Conservation (phyloP, 176 grass and related monocot species). For the Raddia guianensis region DNA sequence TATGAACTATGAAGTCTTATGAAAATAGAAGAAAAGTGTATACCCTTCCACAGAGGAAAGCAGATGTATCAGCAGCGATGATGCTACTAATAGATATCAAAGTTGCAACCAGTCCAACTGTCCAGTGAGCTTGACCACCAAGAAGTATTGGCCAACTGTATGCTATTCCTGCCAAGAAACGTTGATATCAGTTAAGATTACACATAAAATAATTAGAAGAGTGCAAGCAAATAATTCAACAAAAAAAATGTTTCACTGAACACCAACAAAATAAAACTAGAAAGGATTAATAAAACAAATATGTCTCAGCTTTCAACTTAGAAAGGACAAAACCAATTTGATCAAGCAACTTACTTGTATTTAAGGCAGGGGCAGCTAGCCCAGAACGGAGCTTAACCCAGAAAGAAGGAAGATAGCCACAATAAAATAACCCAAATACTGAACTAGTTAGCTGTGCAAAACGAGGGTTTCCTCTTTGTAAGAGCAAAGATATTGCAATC, state of each 20-base stretch:
- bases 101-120: slow-evolving; percentile 89
- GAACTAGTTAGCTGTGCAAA: slow-evolving; percentile 96
- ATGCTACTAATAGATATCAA: slow-evolving; percentile 97
- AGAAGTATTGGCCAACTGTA: slow-evolving; percentile 82
- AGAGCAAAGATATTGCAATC: slow-evolving; percentile 77
- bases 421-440: slow-evolving; percentile 97
- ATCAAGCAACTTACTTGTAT: slow-evolving; percentile 70
- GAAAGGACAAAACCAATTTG: slow-evolving; percentile 7
- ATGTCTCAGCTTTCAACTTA: neutral
- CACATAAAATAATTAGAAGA: slow-evolving; percentile 3
- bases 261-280: slow-evolving; percentile 22
- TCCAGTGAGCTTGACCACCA: slow-evolving; percentile 92
- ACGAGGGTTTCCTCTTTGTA: slow-evolving; percentile 95
- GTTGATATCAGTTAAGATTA: slow-evolving; percentile 22
- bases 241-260: neutral
- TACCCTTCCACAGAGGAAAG: slow-evolving; percentile 96
- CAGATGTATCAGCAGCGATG: slow-evolving; percentile 94
- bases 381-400: slow-evolving; percentile 97
- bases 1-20: neutral
- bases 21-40: slow-evolving; percentile 28
- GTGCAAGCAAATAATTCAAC: neutral
- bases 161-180: slow-evolving; percentile 57
- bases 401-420: slow-evolving; percentile 97
- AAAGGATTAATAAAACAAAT: neutral
- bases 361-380: slow-evolving; percentile 79